Evolutionary conservation across 495 filamentous ascomycete genomes (phyloP), one percentile per base, ranked within the genome.

Genomic region (Trichoderma reesei): DNA sequence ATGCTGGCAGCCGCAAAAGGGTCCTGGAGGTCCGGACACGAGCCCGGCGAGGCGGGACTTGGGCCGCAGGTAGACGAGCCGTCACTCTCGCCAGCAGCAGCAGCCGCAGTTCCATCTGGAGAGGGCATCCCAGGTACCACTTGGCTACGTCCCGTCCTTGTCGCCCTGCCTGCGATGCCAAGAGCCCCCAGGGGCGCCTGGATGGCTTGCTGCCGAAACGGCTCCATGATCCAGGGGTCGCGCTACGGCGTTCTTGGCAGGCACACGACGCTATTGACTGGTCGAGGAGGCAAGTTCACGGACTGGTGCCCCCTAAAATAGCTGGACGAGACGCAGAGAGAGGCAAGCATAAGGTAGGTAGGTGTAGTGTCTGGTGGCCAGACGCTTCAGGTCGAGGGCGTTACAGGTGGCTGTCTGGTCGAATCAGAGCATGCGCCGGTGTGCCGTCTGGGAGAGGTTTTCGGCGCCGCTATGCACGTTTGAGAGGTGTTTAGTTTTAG

Each of bases 211-310:
- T 56, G 51, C 51, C 51, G 51, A 56, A 56, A 56, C 51, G 51
- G 51, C 51, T 34, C 51, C 51, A 56, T 31, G 20, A 3, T 11
- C 51, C 51, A 56, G 51, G 51, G 51, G 51, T 26, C 26, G 51
- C 51, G 51, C 51, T 56, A 56, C 51, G 34, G 51, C 51, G 51
- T 56, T 56, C 51, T 34, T 56, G 51, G 51, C 51, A 56, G 51
- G 51, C 51, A 56, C 51, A 31, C 51, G 51, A 26, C 51, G 51
- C 51, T 56, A 39, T 11, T 31, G 11, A 56, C 20, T 56, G 51
- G 51, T 34, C 31, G 26, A 20, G 31, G 51, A 56, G 34, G 51
- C 51, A 56, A 39, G 42, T n/a, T 46, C 42, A 46, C 42, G 42
- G 42, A n/a, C 51, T 26, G n/a, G n/a, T n/a, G n/a, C n/a, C n/a